Evolutionary conservation across 306 rosid genomes (phyloP).

Genomic region (Crotalaria pallida): DNA sequence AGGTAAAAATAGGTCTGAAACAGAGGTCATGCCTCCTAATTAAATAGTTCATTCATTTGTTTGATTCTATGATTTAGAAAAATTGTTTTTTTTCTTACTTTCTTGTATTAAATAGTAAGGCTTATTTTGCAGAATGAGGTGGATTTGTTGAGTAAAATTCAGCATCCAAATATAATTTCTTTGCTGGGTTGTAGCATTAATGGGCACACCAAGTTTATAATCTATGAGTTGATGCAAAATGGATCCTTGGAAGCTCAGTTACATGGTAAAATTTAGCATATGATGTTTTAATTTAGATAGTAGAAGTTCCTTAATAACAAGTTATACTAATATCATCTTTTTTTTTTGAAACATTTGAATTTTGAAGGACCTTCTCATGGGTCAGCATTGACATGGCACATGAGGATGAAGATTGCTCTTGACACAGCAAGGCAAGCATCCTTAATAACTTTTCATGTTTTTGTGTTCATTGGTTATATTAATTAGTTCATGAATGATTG

Average conservation of each 20-base stretch:
- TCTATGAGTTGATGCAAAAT: no score
- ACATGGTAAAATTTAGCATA: conserved; percentile 55
- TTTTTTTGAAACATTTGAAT: neutral
- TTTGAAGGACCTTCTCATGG: conserved; percentile 79
- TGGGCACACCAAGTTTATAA: no score
- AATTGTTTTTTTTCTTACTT: neutral
- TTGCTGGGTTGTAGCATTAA: no score
- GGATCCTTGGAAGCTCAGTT: conserved; percentile 78
- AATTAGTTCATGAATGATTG: no score
- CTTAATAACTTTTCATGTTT: neutral
- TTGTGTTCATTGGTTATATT: no score
- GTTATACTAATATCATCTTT: neutral
- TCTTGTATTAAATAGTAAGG: neutral
- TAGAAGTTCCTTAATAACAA: neutral
- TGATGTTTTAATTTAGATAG: neutral
- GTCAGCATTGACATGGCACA: conserved; percentile 58
- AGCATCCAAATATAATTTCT: no score
- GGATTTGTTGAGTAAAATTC: no score
- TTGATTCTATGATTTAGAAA: neutral
- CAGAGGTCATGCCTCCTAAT: conserved; percentile 45
- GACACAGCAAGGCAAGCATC: conserved; percentile 68
- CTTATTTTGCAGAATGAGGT: conserved; percentile 76
- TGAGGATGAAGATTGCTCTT: no score
- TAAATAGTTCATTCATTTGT: neutral
- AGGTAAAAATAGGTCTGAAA: no score